A percentile compares a stretch with the other conserved stretches of the same genome.
Conservation (phyloP, 139 green algal species). For the Axilococcus clingmanii region DNA sequence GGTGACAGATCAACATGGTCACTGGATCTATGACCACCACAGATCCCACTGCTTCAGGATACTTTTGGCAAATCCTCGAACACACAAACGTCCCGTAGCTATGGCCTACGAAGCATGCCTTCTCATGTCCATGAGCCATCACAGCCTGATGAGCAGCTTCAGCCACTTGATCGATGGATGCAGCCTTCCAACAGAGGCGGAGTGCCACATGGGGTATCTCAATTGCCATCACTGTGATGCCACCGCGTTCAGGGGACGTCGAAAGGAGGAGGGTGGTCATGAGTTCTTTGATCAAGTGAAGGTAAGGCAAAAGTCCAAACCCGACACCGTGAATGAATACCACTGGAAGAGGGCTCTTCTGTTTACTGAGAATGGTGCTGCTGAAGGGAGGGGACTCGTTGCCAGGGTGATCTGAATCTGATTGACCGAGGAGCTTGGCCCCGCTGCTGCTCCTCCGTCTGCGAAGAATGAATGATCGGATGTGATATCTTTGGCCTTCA, state of each 20-base stretch:
- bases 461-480: no score
- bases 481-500: slow-evolving; percentile 7
- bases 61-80: slow-evolving; percentile 30
- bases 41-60: slow-evolving; percentile 15
- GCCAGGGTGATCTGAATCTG: not conserved
- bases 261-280: slow-evolving; percentile 6
- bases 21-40: slow-evolving; percentile 40
- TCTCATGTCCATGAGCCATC: slow-evolving; percentile 12
- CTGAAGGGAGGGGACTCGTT: not conserved
- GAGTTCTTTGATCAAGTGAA: slow-evolving; percentile 22
- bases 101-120: slow-evolving; percentile 33
- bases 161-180: slow-evolving; percentile 25
- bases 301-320: slow-evolving; percentile 35
- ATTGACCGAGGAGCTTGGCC: not conserved
- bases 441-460: no score
- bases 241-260: not conserved
- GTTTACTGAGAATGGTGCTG: not conserved
- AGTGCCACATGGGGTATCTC: slow-evolving; percentile 33
- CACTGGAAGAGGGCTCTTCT: slow-evolving; percentile 15
- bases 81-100: slow-evolving; percentile 39
- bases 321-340: slow-evolving; percentile 49
- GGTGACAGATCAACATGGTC: slow-evolving; percentile 39
- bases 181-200: slow-evolving; percentile 17
- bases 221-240: slow-evolving; percentile 22
- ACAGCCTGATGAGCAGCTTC: slow-evolving; percentile 10